phyloP scores from a whole-genome alignment of 1,284 basidiomycete genomes.

The Hypsizygus ulmarius region DNA sequence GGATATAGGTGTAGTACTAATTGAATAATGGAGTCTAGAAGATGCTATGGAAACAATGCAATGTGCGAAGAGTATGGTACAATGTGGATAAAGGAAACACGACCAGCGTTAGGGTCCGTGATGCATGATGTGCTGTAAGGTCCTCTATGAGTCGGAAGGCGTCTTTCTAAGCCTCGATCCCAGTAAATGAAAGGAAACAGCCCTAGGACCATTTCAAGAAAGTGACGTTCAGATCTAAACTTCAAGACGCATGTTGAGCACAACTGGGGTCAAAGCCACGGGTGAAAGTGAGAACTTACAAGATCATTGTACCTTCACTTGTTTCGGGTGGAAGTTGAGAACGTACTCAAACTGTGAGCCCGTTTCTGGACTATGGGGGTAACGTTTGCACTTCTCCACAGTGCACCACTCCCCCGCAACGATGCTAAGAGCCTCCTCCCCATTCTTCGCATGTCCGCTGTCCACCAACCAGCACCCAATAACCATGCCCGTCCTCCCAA shows the following conservation, averaged over 20 bases:
- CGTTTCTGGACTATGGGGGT: conserved; percentile 75
- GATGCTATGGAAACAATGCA: conserved; percentile 3
- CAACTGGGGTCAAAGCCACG: too few relatives aligned
- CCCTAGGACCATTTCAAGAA: too few relatives aligned
- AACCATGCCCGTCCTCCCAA: conserved; percentile 72
- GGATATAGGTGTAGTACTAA: too few relatives aligned
- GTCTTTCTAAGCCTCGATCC: not conserved
- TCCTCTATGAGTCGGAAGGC: not conserved
- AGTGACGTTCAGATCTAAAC: too few relatives aligned
- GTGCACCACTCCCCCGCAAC: conserved; percentile 68
- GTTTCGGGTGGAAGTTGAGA: conserved; percentile 40
- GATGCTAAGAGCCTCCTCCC: conserved; percentile 58
- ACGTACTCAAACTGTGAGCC: conserved; percentile 74
- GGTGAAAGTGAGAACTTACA: conserved; percentile 4
- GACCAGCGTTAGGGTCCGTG: not conserved
- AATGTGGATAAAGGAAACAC: not conserved
- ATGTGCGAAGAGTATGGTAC: not conserved
- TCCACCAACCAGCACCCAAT: conserved; percentile 78
- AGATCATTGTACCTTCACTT: not conserved
- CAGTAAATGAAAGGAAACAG: not conserved
- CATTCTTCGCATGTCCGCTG: conserved; percentile 55
- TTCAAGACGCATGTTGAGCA: too few relatives aligned
- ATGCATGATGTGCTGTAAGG: not conserved
- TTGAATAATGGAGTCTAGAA: not conserved
- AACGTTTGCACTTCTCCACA: conserved; percentile 72